Evolutionary conservation across 306 rosid species (phyloP), one percentile per base, ranked within the genome.

Genomic region (Mimosa pudica): DNA sequence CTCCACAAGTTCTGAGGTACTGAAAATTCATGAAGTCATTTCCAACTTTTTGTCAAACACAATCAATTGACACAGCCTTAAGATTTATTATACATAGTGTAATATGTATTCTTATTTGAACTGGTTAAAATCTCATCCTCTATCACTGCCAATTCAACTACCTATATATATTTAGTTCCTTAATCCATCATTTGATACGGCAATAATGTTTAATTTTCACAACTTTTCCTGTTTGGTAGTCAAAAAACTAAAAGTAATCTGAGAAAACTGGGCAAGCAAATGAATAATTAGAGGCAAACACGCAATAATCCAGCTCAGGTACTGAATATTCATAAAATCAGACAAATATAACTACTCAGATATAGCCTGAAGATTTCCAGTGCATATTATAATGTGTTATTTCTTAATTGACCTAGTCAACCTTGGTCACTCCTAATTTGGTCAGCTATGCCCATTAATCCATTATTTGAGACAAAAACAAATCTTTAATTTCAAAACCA

Each of bases 1-100:
- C 81, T 95, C 98, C 84, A 95, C 94, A 57, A 95, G 96, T 81
- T 92, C 98, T 16, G 93, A 86, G 2, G 93, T 95, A 70, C 98
- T 94, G 90, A 81, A 84, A 81, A 69, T 78, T 68, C 20, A 51
- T 76, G 82, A 51, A 67, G 51, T 80, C 79, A 74, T 48, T 10
- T 10, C 52, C 3, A 48, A 11, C 52, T 48, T 48, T 48, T 48
- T 48, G 16, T 9, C 16, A 48, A 47, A 78, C 17, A 74, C 38
- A 77, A 70, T 60, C 73, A 9, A 44, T 13, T 44, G 44, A 54
- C 48, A 75, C 42, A 51, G 38, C 66, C 76, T 24, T 36, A 67
- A 61, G 66, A 80, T 41, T 61, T 24, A 51, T 16, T 36, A 35
- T 35, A 71, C 81, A 77, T 63, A 65, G 66, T 2, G 20, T 57